Base-by-base conservation (phyloP, 164 flowering plant species). In the Paratinospora sagittata region DNA sequence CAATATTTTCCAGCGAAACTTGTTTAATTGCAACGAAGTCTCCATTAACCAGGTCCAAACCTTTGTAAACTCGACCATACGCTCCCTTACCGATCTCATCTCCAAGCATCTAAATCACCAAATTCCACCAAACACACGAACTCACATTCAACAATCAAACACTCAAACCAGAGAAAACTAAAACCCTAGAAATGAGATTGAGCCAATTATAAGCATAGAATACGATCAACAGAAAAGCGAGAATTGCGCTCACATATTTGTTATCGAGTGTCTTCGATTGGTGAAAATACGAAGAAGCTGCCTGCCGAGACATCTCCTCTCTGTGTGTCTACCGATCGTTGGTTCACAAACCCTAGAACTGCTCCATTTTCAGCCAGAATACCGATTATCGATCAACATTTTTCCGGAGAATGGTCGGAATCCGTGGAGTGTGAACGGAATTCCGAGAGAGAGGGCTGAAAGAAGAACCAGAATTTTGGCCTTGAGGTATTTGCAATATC, bases 31-130 rank as follows among this genome's bases (percentile, higher is more conserved):
- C 99, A 63, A 96, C 99, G 77, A 91, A 96, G 74, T 93, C 98
- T 72, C 95, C 98, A 88, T 96, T 93, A 77, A 90, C 96, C 97
- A 93, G 85, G 79, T 96, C 99, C 90, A 96, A 78, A 27, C 98
- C 99, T 81, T 91, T 91, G 82, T 96, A 96, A n/a, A 96, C 99
- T 68, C 99, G 89, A 52, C 97, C 99, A 75, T 91, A 96, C 0
- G 98, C 99, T 65, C 99, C 99, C 82, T 91, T 96, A 57, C 99
- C 99, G 73, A 96, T 96, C 81, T 96, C 99, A 90, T 96, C 97
- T 24, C 98, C 98, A 70, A 96, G 95, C 91, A 90, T 91, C 99
- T 96, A 66, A 34, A 12, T 23, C 36, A 70, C 72, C 69, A 70
- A 52, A 69, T 23, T 14, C 43, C 72, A 52, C 39, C 33, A 67